Conservation (phyloP, 352 stramenopile genomes). For the Globisporangium rhizosaccharum region DNA sequence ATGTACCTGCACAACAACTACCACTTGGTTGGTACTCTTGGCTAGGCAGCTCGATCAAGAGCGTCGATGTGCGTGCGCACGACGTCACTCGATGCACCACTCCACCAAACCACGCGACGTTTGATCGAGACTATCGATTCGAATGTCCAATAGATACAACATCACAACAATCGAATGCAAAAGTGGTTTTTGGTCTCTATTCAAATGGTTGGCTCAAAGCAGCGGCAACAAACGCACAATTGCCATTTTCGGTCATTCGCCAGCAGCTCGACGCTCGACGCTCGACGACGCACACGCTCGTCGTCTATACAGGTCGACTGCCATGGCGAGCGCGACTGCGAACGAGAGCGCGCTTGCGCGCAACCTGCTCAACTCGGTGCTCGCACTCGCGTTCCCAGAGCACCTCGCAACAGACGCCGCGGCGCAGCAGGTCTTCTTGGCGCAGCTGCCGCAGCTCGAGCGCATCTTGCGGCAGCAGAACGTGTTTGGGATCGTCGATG, state of each 20-base stretch:
- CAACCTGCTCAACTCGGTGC: slow-evolving; percentile 77
- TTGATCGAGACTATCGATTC: too few species aligned
- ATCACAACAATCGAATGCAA: too few species aligned
- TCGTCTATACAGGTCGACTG: background rate
- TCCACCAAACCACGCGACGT: too few species aligned
- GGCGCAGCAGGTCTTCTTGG: slow-evolving; percentile 37
- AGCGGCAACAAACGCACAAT: background rate
- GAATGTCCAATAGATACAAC: background rate
- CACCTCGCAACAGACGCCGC: slow-evolving; percentile 33
- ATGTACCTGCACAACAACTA: too few species aligned
- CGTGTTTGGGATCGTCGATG: slow-evolving; percentile 66
- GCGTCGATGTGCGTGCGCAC: too few species aligned
- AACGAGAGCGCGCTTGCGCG: slow-evolving; percentile 45
- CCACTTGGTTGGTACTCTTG: background rate
- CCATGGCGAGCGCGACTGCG: slow-evolving; percentile 15
- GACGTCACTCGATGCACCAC: too few species aligned
- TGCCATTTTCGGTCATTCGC: background rate
- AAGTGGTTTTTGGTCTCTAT: too few species aligned
- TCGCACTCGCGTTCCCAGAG: slow-evolving; percentile 65
- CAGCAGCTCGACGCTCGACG: background rate
- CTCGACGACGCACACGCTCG: background rate
- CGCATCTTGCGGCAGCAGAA: slow-evolving; percentile 53
- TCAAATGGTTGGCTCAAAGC: background rate
- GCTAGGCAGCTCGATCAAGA: background rate
- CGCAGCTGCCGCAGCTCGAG: slow-evolving; percentile 45